Percentiles rank a stretch among this genome's conserved stretches.
phyloP scores from a whole-genome alignment of 768 basidiomycete genomes.

The Pulveroboletus frians region DNA sequence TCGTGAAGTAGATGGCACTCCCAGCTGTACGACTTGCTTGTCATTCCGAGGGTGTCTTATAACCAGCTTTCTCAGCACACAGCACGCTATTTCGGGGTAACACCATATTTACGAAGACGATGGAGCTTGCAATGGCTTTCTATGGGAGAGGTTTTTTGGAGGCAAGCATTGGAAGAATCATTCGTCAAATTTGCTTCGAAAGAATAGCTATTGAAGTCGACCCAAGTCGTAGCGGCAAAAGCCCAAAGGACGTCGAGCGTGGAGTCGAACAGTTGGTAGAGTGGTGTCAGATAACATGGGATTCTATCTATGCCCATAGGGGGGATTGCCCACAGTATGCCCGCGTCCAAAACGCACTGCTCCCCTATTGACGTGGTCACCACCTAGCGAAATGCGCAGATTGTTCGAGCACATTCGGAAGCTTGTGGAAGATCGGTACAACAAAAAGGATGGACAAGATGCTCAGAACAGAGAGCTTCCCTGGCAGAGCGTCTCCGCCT shows the following conservation, averaged over 20 bases:
- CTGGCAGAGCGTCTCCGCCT: constrained; percentile 83
- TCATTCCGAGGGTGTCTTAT: neutral
- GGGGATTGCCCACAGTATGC: constrained; percentile 72
- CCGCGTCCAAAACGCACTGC: constrained; percentile 1
- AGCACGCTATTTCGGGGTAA: constrained; percentile 72
- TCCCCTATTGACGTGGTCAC: constrained; percentile 2
- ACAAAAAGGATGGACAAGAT: constrained; percentile 35
- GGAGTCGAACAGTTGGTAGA: constrained; percentile 64
- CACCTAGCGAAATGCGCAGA: constrained; percentile 60
- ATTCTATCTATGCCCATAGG: constrained; percentile 69
- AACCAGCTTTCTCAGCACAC: constrained; percentile 45
- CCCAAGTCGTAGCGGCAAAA: constrained; percentile 59
- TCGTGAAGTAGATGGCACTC: constrained; percentile 65
- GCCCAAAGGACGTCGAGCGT: constrained; percentile 56
- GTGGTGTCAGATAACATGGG: constrained; percentile 82
- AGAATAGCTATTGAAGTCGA: constrained; percentile 81
- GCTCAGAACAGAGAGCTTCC: constrained; percentile 53
- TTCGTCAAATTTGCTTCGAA: constrained; percentile 67
- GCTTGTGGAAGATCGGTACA: constrained; percentile 65
- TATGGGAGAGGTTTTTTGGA: constrained; percentile 80
- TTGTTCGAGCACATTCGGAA: constrained; percentile 66
- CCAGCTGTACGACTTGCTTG: constrained; percentile 48
- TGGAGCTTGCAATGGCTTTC: constrained; percentile 77
- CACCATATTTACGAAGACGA: constrained; percentile 62
- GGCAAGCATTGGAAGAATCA: constrained; percentile 64